These are phyloP conservation scores for Lactarius sp. DNA, from an alignment of 768 basidiomycete genomes.

Conservation along the genomic window DNA sequence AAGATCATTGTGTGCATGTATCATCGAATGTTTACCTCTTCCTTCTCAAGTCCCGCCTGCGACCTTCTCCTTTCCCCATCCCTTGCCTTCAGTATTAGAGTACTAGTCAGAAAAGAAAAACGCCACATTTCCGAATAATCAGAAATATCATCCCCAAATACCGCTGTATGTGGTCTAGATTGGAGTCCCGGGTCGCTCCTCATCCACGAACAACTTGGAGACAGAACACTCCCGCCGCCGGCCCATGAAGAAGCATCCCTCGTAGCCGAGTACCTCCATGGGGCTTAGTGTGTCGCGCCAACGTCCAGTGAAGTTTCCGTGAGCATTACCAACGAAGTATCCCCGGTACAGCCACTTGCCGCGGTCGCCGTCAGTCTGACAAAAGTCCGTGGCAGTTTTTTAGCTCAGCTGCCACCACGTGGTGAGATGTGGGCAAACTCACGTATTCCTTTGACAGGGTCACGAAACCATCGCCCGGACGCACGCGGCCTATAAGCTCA, in stretches of 20 bases:
- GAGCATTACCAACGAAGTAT: slow-evolving; percentile 64
- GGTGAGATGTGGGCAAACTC: slow-evolving; percentile 17
- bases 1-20: not conserved
- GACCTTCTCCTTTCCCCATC: not conserved
- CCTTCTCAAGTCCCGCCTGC: not conserved
- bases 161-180: slow-evolving; percentile 1
- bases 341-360: slow-evolving; percentile 86
- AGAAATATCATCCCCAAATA: not conserved
- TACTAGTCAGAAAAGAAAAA: slow-evolving; percentile 4
- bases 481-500: slow-evolving; percentile 70
- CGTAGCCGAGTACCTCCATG: slow-evolving; percentile 61
- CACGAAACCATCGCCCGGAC: slow-evolving; percentile 76
- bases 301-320: slow-evolving; percentile 73
- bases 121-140: slow-evolving; percentile 10
- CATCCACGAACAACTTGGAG: slow-evolving; percentile 5
- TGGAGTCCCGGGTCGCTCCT: not conserved
- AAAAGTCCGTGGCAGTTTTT: slow-evolving; percentile 28
- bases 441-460: slow-evolving; percentile 86
- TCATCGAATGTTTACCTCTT: not conserved
- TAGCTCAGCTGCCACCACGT: not conserved
- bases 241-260: slow-evolving; percentile 80
- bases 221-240: slow-evolving; percentile 43
- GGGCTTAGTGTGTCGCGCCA: slow-evolving; percentile 84
- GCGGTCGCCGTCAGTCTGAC: slow-evolving; percentile 61
- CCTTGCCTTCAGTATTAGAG: not conserved